Conservation (phyloP, 164 flowering plant species). For the Vitis rotundifolia region DNA sequence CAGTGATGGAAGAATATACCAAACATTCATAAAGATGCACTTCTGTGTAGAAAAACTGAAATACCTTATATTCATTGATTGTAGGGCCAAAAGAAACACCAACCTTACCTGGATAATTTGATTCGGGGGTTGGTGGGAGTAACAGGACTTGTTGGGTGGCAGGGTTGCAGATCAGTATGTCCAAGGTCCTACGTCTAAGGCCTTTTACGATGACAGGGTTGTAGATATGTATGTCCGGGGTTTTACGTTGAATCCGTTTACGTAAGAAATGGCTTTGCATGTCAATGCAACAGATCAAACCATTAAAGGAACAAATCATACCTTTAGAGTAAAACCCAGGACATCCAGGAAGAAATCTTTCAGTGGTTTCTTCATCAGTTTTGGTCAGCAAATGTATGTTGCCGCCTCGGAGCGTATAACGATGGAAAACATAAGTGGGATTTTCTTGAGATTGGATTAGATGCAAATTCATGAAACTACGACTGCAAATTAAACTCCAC, state of each 20-base stretch:
- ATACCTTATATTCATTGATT: slow-evolving; percentile 21
- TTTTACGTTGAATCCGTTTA: background rate
- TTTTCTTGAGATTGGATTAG: slow-evolving; percentile 7
- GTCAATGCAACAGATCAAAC: slow-evolving; percentile 17
- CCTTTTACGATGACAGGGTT: background rate
- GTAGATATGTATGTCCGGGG: too few species aligned
- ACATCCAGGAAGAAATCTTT: background rate
- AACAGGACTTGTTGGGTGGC: slow-evolving; percentile 7
- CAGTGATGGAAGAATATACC: slow-evolving; percentile 10
- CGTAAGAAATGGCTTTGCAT: background rate
- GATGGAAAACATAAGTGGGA: slow-evolving; percentile 7
- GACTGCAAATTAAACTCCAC: background rate
- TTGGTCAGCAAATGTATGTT: background rate
- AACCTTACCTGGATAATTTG: background rate
- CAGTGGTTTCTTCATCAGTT: background rate
- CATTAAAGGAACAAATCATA: slow-evolving; percentile 14
- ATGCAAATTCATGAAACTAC: background rate
- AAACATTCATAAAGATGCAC: background rate
- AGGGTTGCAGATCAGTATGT: slow-evolving; percentile 19
- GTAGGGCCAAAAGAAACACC: slow-evolving; percentile 21
- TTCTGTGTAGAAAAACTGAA: slow-evolving; percentile 7
- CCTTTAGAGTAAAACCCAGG: background rate
- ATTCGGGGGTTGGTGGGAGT: slow-evolving; percentile 12
- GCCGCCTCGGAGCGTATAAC: background rate
- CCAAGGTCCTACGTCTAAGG: background rate